Evolutionary conservation across 805 yeast species (phyloP), one percentile per base, ranked within the genome.

Genomic region (Starmerella riodocensis): DNA sequence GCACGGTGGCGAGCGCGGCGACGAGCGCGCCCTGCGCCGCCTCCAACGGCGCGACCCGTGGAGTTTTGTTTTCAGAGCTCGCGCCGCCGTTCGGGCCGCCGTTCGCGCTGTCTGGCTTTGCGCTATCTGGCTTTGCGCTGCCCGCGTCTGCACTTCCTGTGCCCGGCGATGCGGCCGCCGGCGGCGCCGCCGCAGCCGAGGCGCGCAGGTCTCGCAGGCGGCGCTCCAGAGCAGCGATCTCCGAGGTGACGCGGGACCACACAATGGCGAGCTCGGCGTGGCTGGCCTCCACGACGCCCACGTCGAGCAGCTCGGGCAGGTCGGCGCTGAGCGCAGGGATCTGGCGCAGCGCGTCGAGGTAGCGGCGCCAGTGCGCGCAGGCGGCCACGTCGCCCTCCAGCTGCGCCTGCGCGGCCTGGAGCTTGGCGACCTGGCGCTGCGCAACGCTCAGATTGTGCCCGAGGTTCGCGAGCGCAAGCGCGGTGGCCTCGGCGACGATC

Each of bases 361-460:
- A 38, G 13, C 29, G 29, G n/a, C 21, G 29, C 55, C 55, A 51
- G 22, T 21, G 30, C 18, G 17, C 29, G 36, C 55, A 51, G 9
- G 29, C 39, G 9, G 12, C 33, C 19, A 49, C 32, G 32, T 51
- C 55, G 12, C 19, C 37, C n/a, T 36, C 33, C 17, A 50, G 35
- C 22, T 44, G 39, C 6, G 21, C 28, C 14, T 16, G 16, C 14
- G 23, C 31, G 6, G 18, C 20, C 12, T 18, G 25, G n/a, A 37
- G 39, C 29, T 39, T 36, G 14, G 18, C 32, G 18, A 43, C 26
- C 11, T 34, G 32, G 16, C 32, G 35, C 5, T 13, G 6, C 4
- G 27, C 36, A 11, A 20, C 34, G 13, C 29, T 25, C 29, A 44
- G n/a, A 13, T 40, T 42, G 21, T 38, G 29, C 13, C 18, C 21